Evolutionary conservation across 768 basidiomycete genomes (phyloP), one percentile per base, ranked within the genome.

Genomic region (Phylloporus arenicola): DNA sequence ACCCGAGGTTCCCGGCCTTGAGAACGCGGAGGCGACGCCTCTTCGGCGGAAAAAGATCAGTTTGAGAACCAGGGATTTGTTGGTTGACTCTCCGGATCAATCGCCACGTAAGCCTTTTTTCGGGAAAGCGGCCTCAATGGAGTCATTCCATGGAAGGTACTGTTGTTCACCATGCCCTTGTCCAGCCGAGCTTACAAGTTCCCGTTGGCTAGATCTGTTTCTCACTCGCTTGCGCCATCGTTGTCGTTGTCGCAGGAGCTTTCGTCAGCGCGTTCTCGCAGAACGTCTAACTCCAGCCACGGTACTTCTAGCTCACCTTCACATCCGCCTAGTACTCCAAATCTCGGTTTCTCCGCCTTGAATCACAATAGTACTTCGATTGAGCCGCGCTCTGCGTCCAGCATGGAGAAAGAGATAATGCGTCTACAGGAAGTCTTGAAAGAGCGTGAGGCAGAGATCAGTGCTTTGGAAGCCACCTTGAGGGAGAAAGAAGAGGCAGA

Each of bases 231-330:
- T 75, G 91, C 89, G 79, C 84, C 93, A 72, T 93, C 92, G 68
- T 82, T 85, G 76, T 95, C 93, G 78, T 84, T 95, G 61, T 94
- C 93, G 75, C 93, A 97, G 92, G 92, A 91, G 79, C 80, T 92
- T 57, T 92, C 84, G 59, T 92, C 85, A 75, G 88, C 73, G 72
- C 86, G 84, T 64, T 88, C 83, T 74, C 88, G 87, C 79, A 86
- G 86, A 74, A 74, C 77, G 61, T 91, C 89, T 50, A 80, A 79
- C 58, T 90, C 87, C 58, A 86, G 85, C 65, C 78, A 84, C 68
- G 80, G 78, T 61, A 84, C 83, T 54, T 80, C 78, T 82, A 82
- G 80, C 56, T 69, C 75, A 14, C 71, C 80, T n/a, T 83, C 83
- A 14, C 76, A 76, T 51, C 85, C 86, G 10, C 77, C 81, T 52